Evolutionary conservation across 1,284 basidiomycete genomes (phyloP).

Genomic region (Tilletia caries): DNA sequence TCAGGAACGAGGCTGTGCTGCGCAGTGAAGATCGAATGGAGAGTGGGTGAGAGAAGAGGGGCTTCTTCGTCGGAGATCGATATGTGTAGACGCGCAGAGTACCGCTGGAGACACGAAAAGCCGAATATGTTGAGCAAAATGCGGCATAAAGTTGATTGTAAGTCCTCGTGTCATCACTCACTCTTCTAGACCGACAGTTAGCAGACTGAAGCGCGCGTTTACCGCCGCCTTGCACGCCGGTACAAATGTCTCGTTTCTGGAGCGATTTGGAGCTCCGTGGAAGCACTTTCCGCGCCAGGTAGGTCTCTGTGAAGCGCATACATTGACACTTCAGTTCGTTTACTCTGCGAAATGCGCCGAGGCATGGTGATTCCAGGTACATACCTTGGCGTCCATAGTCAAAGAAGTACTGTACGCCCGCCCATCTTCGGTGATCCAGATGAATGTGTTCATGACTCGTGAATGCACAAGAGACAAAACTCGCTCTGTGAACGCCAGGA

Average conservation of each 20-base stretch:
- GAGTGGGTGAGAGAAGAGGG: constrained; percentile 44
- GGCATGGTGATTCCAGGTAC: too few species aligned
- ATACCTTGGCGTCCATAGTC: constrained; percentile 24
- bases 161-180: constrained; percentile 50
- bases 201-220: constrained; percentile 78
- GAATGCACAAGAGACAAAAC: constrained; percentile 29
- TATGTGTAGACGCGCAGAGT: constrained; percentile 44
- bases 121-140: constrained; percentile 21
- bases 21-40: constrained; percentile 47
- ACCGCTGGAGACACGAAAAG: constrained; percentile 46
- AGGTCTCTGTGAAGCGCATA: background rate
- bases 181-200: constrained; percentile 76
- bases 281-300: constrained; percentile 37
- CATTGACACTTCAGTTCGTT: background rate
- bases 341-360: background rate
- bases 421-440: constrained; percentile 46
- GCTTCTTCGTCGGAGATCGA: constrained; percentile 25
- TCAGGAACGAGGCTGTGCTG: constrained; percentile 50
- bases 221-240: constrained; percentile 52
- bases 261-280: constrained; percentile 23
- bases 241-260: background rate
- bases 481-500: background rate
- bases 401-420: constrained; percentile 36
- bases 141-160: constrained; percentile 22
- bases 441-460: constrained; percentile 42